These are phyloP conservation scores for Cephaloascus fragrans DNA, from an alignment of 805 yeast genomes.

Conservation along the genomic window DNA sequence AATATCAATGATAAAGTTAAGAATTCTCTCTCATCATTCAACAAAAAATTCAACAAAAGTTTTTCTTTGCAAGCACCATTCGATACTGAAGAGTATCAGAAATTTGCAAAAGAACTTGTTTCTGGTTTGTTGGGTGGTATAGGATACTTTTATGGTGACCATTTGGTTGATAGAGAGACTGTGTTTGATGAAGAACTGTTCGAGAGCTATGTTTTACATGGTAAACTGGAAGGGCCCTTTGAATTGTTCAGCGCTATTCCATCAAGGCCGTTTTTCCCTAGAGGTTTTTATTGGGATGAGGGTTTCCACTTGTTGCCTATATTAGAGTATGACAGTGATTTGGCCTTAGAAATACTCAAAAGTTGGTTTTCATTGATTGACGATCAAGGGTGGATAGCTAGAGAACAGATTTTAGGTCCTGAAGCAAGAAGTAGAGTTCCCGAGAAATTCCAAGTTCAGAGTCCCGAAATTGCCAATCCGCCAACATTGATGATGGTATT, in stretches of 20 bases:
- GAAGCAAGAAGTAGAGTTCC: constrained; percentile 91
- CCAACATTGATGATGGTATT: constrained; percentile 82
- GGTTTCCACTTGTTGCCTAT: constrained; percentile 88
- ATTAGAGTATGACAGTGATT: constrained; percentile 72
- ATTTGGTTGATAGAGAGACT: constrained; percentile 67
- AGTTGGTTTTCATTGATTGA: constrained; percentile 88
- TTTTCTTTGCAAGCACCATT: constrained; percentile 52
- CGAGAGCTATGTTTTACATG: constrained; percentile 39
- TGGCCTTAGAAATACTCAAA: constrained; percentile 67
- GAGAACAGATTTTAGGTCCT: constrained; percentile 88
- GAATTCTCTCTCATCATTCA: constrained; percentile 25
- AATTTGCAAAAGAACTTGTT: constrained; percentile 68
- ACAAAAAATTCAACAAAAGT: constrained; percentile 38
- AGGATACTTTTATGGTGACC: constrained; percentile 80
- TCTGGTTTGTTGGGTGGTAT: constrained; percentile 87
- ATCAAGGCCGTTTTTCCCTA: constrained; percentile 86
- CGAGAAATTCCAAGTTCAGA: constrained; percentile 70
- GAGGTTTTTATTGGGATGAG: constrained; percentile 99
- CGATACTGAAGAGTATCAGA: constrained; percentile 25
- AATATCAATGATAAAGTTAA: constrained; percentile 26
- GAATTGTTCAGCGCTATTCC: constrained; percentile 81
- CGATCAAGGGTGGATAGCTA: constrained; percentile 91
- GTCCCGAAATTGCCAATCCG: constrained; percentile 87
- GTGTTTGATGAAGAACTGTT: constrained; percentile 62
- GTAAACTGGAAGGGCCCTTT: constrained; percentile 64